Evolutionary conservation across 768 basidiomycete genomes (phyloP), one percentile per base, ranked within the genome.

Genomic region (Cubamyces lactineus): DNA sequence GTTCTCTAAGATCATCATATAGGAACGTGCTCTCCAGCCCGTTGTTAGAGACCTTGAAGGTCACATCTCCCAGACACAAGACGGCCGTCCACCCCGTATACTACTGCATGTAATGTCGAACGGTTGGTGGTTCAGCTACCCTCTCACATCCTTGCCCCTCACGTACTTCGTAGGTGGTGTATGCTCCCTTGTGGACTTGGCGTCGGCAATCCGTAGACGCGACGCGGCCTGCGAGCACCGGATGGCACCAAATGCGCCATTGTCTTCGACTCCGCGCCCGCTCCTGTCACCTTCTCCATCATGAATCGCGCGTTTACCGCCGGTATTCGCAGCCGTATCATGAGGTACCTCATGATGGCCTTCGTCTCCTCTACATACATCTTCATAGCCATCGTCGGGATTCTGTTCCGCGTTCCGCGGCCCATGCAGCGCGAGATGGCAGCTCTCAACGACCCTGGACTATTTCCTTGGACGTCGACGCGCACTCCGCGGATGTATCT

Each of bases 401-500:
- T 23, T 19, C 8, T 61, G 6, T 21, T 54, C 30, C 49, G 63
- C 5, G 19, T 17, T 2, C 51, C 61, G 28, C 23, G 57, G 47
- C 26, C 53, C 0, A 53, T 67, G 30, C 48, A 56, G 5, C 26
- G 23, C 1, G 34, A 51, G 49, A 38, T 59, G 24, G 23, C 43
- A 0, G 28, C 12, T 3, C 34, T 69, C 26, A 61, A 62, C 55
- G 57, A 67, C 6, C 71, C 74, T 2, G 52, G 21, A 8, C 41
- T 78, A 26, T 59, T 78, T 5, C 75, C 75, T 0, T 76, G 77
- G 75, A 72, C 67, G 66, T 61, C 57, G 16, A 9, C 28, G 28
- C 51, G 54, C 9, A 77, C 77, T 13, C 77, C 75, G 0, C 65
- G 78, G 12, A 41, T 79, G 34, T 78, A 79, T 45, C 40, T 78